A percentile compares a stretch with the other conserved stretches of the same genome.
These are phyloP conservation scores for Pythium guiyangense DNA, from an alignment of 352 stramenopile species.

Conservation along the genomic window DNA sequence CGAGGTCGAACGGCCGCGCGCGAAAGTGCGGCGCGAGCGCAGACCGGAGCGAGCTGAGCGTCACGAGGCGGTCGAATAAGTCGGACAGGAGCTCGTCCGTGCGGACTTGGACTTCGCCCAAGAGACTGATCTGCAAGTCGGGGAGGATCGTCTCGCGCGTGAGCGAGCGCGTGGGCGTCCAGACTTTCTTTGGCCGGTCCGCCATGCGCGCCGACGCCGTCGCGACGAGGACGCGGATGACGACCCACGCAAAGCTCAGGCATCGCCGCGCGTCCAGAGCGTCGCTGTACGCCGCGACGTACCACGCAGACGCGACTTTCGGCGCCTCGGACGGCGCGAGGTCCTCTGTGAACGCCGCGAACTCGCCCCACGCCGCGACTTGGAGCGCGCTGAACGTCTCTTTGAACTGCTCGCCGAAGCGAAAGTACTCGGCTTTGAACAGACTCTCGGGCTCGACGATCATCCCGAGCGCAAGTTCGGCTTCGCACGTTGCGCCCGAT, in stretches of 20 bases:
- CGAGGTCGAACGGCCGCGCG: constrained; percentile 35
- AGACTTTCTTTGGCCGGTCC: constrained; percentile 16
- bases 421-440: constrained; percentile 74
- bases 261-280: constrained; percentile 19
- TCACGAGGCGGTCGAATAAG: constrained; percentile 63
- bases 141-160: constrained; percentile 30
- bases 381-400: constrained; percentile 57
- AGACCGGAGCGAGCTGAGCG: constrained; percentile 35
- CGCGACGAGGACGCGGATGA: constrained; percentile 43
- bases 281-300: constrained; percentile 58
- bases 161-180: constrained; percentile 20
- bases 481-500: constrained; percentile 55
- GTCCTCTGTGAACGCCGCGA: constrained; percentile 22
- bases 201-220: constrained; percentile 29
- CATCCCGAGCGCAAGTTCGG: constrained; percentile 72
- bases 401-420: constrained; percentile 66
- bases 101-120: constrained; percentile 43
- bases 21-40: constrained; percentile 34
- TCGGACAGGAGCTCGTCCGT: constrained; percentile 47
- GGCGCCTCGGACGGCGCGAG: constrained; percentile 17
- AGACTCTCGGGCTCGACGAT: constrained; percentile 52
- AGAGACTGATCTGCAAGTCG: constrained; percentile 55
- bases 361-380: constrained; percentile 39
- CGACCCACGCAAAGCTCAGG: constrained; percentile 74
- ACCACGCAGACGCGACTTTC: constrained; percentile 64